Evolutionary conservation across 2,329 filamentous ascomycete genomes (phyloP).

Genomic region (Onygenales sp.): DNA sequence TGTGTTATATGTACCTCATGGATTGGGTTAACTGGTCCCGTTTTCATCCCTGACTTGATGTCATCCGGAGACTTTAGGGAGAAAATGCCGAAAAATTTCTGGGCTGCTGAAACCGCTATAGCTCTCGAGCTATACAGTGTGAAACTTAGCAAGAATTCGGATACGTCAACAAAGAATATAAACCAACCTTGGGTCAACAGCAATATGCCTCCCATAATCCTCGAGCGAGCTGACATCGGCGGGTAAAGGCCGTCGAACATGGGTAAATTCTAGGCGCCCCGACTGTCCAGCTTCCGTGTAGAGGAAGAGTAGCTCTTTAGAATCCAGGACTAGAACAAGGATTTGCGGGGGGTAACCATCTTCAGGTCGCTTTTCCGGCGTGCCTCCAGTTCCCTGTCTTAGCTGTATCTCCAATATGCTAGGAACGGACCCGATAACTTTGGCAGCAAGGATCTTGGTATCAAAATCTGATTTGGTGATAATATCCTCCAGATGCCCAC

Average conservation of each 20-base stretch:
- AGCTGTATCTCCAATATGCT: constrained; percentile 30
- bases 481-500: constrained; percentile 66
- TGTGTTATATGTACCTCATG: constrained; percentile 36
- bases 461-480: constrained; percentile 70
- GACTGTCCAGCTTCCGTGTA: constrained; percentile 46
- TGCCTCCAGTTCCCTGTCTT: constrained; percentile 12
- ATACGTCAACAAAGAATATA: constrained; percentile 3
- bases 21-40: constrained; percentile 50
- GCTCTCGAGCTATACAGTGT: constrained; percentile 38
- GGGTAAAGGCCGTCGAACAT: constrained; percentile 51
- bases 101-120: constrained; percentile 60
- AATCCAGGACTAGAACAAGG: constrained; percentile 65
- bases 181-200: constrained; percentile 65
- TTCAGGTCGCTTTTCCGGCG: constrained; percentile 7
- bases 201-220: constrained; percentile 56
- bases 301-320: constrained; percentile 66
- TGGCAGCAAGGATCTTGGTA: constrained; percentile 67
- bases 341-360: constrained; percentile 62
- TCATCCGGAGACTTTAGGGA: constrained; percentile 51
- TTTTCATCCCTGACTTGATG: constrained; percentile 43
- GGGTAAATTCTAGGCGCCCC: constrained; percentile 50
- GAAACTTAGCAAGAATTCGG: constrained; percentile 3
- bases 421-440: constrained; percentile 54
- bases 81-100: constrained; percentile 62
- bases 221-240: constrained; percentile 43